Percentiles rank a stretch among this genome's conserved stretches.
phyloP scores from a whole-genome alignment of 768 basidiomycete species.

The Russula sp. region DNA sequence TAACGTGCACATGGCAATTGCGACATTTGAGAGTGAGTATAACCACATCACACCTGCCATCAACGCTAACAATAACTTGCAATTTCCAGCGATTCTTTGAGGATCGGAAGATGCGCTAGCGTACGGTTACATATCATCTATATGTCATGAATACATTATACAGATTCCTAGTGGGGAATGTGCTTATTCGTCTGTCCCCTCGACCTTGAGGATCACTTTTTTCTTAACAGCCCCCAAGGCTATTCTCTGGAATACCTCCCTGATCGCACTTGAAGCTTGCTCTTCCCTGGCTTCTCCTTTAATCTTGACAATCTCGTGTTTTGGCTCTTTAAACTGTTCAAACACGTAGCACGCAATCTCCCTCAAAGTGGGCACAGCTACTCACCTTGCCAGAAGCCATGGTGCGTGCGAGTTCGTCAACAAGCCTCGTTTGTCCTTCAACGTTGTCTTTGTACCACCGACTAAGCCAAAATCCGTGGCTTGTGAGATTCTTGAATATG shows the following conservation, averaged over 20 bases:
- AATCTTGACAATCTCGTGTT: conserved; percentile 62
- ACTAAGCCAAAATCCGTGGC: conserved; percentile 75
- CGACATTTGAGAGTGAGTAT: conserved; percentile 76
- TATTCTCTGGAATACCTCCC: conserved; percentile 32
- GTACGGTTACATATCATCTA: conserved; percentile 20
- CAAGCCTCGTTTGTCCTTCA: conserved; percentile 34
- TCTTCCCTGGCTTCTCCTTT: conserved; percentile 35
- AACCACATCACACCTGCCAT: background rate
- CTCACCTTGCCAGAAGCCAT: conserved; percentile 21
- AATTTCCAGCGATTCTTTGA: conserved; percentile 69
- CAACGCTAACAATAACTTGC: background rate
- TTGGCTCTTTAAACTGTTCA: conserved; percentile 57
- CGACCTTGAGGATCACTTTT: conserved; percentile 43
- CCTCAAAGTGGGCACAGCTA: background rate
- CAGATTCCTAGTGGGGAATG: conserved; percentile 2
- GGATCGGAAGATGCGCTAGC: conserved; percentile 70
- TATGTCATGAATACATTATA: conserved; percentile 11
- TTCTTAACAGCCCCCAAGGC: conserved; percentile 39
- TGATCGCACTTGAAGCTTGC: conserved; percentile 33
- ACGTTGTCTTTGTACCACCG: conserved; percentile 56
- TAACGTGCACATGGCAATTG: conserved; percentile 90
- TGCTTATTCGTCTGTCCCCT: conserved; percentile 26
- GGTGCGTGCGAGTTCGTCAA: conserved; percentile 7
- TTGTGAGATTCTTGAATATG: conserved; percentile 79
- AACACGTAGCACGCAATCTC: background rate